Evolutionary conservation across 345 rosid species (phyloP), one percentile per base, ranked within the genome.

Genomic region (Hypericum androsaemum): DNA sequence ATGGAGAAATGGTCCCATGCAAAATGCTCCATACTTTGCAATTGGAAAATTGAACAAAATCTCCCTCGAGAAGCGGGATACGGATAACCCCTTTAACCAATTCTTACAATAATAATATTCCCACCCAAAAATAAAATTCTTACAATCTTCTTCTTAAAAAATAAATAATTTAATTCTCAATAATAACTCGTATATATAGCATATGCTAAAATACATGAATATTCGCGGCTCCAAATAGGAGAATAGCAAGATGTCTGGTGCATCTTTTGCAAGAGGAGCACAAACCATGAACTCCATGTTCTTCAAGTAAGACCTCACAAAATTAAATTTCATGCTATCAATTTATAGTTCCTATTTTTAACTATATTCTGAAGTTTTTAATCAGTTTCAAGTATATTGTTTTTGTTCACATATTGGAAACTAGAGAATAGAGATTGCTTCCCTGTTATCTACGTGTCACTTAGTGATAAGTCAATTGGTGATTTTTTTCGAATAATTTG

Each of bases 281-380:
- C 71, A 64, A 35, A 43, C 68, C 58, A 43, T 69, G 50, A 68
- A 64, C 45, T 65, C 74, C 61, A 56, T 55, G 28, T 57, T 73
- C 53, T 22, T 22, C 32, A 22, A 22, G 32, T 22, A 22, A 22
- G 32, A 22, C 32, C 32, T 22, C 32, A 4, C 32, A 22, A 22
- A 22, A 22, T 22, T 22, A 22, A 22, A 22, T 1, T 22, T 22
- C 4, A 22, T 22, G 1, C 4, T 22, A 1, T 22, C 32, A 22
- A 22, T 22, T 22, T 22, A 1, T 22, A 22, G 32, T 22, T 22
- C 32, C 32, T 22, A 22, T 22, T 22, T 22, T 22, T 1, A 22
- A 22, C 32, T 1, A 22, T 22, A 22, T 22, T 22, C 4, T 22
- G 2, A 22, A 22, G 32, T 4, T 22, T 4, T 22, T 22, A 22